phyloP scores from a whole-genome alignment of 768 basidiomycete species.

The Xerocomellus amylosporus region DNA sequence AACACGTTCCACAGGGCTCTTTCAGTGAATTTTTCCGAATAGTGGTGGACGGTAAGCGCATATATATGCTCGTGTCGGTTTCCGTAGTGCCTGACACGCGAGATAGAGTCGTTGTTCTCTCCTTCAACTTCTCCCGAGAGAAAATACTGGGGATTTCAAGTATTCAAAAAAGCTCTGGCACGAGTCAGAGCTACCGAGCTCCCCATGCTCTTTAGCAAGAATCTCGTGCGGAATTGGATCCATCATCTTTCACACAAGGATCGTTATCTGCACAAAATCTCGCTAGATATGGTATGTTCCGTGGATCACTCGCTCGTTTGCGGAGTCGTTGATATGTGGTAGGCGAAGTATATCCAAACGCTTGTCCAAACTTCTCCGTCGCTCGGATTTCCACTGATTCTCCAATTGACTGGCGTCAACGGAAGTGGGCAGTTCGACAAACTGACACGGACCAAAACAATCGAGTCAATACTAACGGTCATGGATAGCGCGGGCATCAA shows the following conservation, averaged over 20 bases:
- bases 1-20: conserved; percentile 44
- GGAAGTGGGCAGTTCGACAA: conserved; percentile 89
- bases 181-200: conserved; percentile 63
- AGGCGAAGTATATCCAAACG: conserved; percentile 75
- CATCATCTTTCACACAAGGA: conserved; percentile 90
- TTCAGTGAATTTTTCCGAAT: conserved; percentile 91
- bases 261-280: conserved; percentile 86
- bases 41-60: conserved; percentile 81
- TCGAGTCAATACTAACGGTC: conserved; percentile 76
- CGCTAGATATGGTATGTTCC: conserved; percentile 68
- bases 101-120: conserved; percentile 80
- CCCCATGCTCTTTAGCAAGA: conserved; percentile 88
- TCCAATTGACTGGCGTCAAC: conserved; percentile 79
- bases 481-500: conserved; percentile 74
- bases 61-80: not conserved
- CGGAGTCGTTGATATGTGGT: not conserved
- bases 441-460: conserved; percentile 88
- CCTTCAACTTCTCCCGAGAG: conserved; percentile 80
- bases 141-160: conserved; percentile 95
- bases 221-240: conserved; percentile 96
- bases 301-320: not conserved
- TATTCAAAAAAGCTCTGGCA: conserved; percentile 77
- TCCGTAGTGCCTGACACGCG: not conserved
- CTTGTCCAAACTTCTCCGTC: conserved; percentile 74
- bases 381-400: conserved; percentile 79